phyloP scores from a whole-genome alignment of 352 stramenopile species.

The Phytophthora cryptogea region DNA sequence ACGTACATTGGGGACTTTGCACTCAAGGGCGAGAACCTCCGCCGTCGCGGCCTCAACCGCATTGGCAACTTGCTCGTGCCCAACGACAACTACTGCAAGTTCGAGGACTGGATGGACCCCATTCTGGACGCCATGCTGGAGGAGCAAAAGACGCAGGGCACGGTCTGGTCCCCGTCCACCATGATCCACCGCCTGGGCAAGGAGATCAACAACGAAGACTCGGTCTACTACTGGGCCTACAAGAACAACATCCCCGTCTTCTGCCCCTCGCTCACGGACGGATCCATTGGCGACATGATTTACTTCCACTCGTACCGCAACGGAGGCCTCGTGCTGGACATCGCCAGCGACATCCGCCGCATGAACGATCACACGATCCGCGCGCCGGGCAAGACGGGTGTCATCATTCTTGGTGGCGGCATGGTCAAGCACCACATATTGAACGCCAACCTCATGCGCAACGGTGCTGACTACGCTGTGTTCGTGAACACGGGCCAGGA shows the following conservation, averaged over 20 bases:
- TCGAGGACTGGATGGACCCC: slow-evolving; percentile 96
- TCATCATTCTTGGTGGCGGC: slow-evolving; percentile 98
- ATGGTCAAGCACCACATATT: slow-evolving; percentile 99
- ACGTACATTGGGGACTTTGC: slow-evolving; percentile 99
- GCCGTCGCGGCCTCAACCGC: slow-evolving; percentile 97
- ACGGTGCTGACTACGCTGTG: slow-evolving; percentile 98
- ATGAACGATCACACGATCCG: slow-evolving; percentile 98
- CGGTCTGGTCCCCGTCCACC: slow-evolving; percentile 96
- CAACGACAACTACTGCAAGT: slow-evolving; percentile 99
- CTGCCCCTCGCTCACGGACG: slow-evolving; percentile 99
- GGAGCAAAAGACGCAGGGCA: slow-evolving; percentile 94
- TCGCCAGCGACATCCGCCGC: slow-evolving; percentile 95
- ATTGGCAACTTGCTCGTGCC: slow-evolving; percentile 99
- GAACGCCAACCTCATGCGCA: slow-evolving; percentile 99
- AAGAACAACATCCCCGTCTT: slow-evolving; percentile 99
- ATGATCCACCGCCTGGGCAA: slow-evolving; percentile 97
- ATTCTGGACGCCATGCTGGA: slow-evolving; percentile 98
- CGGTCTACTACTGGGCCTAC: slow-evolving; percentile 99
- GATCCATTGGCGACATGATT: slow-evolving; percentile 99
- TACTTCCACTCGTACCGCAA: slow-evolving; percentile 99
- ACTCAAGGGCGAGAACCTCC: slow-evolving; percentile 92
- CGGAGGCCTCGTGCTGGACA: slow-evolving; percentile 97
- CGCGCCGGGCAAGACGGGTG: slow-evolving; percentile 93
- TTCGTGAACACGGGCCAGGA: slow-evolving; percentile 99
- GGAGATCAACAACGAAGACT: slow-evolving; percentile 98